These are phyloP conservation scores for Sphagnum tenellum DNA, from an alignment of 225 moss, liverwort and hornwort genomes.

Conservation along the genomic window DNA sequence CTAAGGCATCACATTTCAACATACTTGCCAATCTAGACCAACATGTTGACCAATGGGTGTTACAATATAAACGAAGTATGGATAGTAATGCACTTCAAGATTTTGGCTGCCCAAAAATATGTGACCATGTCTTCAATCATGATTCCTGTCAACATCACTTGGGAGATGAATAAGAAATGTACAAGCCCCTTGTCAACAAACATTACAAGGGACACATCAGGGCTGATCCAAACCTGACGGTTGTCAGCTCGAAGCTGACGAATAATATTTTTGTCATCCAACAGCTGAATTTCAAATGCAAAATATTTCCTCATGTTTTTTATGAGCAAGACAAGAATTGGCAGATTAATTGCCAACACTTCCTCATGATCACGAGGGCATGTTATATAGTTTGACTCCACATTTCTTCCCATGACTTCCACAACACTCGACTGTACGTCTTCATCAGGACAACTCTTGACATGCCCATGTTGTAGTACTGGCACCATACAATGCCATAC, in stretches of 20 bases:
- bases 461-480: conserved; percentile 80
- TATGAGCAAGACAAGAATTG: conserved; percentile 86
- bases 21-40: too few relatives aligned
- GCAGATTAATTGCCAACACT: conserved; percentile 68
- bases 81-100: too few relatives aligned
- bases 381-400: conserved; percentile 83
- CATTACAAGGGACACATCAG: too few relatives aligned
- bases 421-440: conserved; percentile 90
- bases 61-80: too few relatives aligned
- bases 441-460: conserved; percentile 83
- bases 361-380: conserved; percentile 63
- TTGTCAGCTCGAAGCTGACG: conserved; percentile 85
- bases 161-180: too few relatives aligned
- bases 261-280: conserved; percentile 80
- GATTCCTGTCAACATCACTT: too few relatives aligned
- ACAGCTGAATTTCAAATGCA: conserved; percentile 84
- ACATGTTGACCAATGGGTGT: too few relatives aligned
- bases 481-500: conserved; percentile 2
- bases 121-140: too few relatives aligned
- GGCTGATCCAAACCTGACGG: conserved; percentile 37
- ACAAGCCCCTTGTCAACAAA: too few relatives aligned
- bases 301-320: conserved; percentile 91
- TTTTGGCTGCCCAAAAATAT: too few relatives aligned
- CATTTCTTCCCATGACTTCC: conserved; percentile 92
- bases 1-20: too few relatives aligned